Base-by-base conservation (phyloP, 495 filamentous ascomycete species). In the Lasiosphaeria miniovina region DNA sequence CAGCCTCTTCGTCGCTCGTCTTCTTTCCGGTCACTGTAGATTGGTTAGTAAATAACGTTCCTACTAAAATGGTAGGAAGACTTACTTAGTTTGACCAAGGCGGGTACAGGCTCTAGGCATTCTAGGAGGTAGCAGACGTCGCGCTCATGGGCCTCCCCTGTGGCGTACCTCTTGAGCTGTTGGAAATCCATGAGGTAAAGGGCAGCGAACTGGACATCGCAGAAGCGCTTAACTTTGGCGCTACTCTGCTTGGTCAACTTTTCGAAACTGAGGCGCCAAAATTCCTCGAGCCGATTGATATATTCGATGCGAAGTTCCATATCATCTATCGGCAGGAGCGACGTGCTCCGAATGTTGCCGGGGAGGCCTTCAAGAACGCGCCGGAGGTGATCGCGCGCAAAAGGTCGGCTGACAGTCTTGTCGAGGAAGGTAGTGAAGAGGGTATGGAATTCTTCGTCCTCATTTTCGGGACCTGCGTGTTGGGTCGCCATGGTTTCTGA, bases 291-390 rank as follows among this genome's bases (percentile, higher is more conserved):
- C 35, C 4, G 32, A 9, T 52, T 58, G 48, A 58, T 52, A 34
- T 43, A 58, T 17, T 52, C 33, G 14, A 58, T 35, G 14, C 56
- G 56, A 41, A 52, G 34, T 45, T 58, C 56, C 56, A 52, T 45
- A 32, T 58, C 56, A 1, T 58, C 34, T 15, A 58, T 7, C 34
- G 56, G 56, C n/a, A 49, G 15, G 46, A 49, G 46, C 46, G 46
- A 31, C 6, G 46, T 7, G 46, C 6, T 49, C 5, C 6, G 14
- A 6, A 7, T n/a, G 15, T 49, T 49, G 5, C 6, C 46, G 46
- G 46, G 46, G 6, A 49, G 14, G 6, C 6, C 6, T n/a, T n/a
- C 6, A 6, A 49, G 46, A 49, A 49, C 6, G 6, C 46, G 46
- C 6, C 46, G n/a, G 15, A 49, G 46, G 46, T 6, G 6, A 49